Base-by-base conservation (phyloP, 78 protist species). In the Polysphondylium violaceum region DNA sequence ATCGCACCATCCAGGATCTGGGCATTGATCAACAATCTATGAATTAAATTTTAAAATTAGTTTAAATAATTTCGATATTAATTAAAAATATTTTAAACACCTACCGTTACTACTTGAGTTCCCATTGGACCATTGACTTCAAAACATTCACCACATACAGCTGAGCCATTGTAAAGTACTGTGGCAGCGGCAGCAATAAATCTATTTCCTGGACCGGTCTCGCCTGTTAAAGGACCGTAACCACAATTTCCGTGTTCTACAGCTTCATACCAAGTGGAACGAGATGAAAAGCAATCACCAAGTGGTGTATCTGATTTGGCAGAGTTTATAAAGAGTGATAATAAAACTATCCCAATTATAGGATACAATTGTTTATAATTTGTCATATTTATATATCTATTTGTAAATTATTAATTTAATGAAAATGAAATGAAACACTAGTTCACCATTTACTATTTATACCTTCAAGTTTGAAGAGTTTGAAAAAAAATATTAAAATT, bases 1-100 rank as follows among this genome's bases (percentile, higher is more conserved):
- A 83, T 83, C 91, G 69, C 91, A 83, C 91, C 91, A 83, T 25
- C 91, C 91, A 27, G 91, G 91, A n/a, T 83, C 91, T 67, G 91
- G 91, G 69, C 91, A 83, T 83, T 83, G 91, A 58, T 83, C 91
- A 59, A 83, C 91, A 83, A 83, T 65, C 87, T 77, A 44, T 59
- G 31, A 35, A 63, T 9, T 21, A 35, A 35, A 33, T 29, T 35
- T 21, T 23, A 17, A 17, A 63, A 63, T 63, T 60, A 8, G 25
- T 25, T 27, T 59, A 67, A 41, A 67, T 5, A 67, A 67, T 23
- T 35, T 23, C 5, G 23, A 59, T 33, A 55, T 33, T n/a, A 19
- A 43, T 33, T 17, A 6, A 44, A 61, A 38, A 47, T 61, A 47
- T 44, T 2, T 23, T 71, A 9, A 59, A 7, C 2, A 76, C 74